Evolutionary conservation across 768 basidiomycete species (phyloP).

Genomic region (Lyophyllum atratum): DNA sequence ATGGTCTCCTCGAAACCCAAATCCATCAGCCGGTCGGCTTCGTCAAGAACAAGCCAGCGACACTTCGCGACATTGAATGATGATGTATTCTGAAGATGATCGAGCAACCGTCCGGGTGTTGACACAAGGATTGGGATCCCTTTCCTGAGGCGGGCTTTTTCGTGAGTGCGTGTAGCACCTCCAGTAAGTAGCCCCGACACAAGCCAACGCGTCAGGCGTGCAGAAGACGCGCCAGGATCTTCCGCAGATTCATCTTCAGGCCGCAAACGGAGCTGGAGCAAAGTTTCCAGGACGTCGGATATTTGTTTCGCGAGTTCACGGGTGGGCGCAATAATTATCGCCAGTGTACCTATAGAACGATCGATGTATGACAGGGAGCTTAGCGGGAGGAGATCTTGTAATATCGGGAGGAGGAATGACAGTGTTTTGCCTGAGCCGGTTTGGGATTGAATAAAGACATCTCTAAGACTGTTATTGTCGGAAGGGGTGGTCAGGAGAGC

Average conservation of each 20-base stretch:
- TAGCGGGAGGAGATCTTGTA: constrained; percentile 91
- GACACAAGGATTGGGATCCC: constrained; percentile 94
- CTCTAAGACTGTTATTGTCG: constrained; percentile 47
- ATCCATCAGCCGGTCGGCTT: constrained; percentile 97
- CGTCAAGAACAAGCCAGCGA: constrained; percentile 95
- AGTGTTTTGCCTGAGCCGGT: constrained; percentile 98
- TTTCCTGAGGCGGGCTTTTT: constrained; percentile 93
- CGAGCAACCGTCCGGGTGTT: constrained; percentile 92
- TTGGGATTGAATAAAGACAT: constrained; percentile 94
- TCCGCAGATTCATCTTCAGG: constrained; percentile 55
- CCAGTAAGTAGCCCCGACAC: constrained; percentile 93
- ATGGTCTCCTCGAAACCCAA: constrained; percentile 97
- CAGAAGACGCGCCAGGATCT: constrained; percentile 40
- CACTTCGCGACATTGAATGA: constrained; percentile 93
- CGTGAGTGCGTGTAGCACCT: constrained; percentile 92
- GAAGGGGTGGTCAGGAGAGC: constrained; percentile 38
- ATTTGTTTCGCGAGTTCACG: constrained; percentile 97
- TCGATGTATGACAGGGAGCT: constrained; percentile 92
- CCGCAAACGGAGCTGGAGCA: constrained; percentile 77
- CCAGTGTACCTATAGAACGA: constrained; percentile 91
- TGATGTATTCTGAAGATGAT: constrained; percentile 94
- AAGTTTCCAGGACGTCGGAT: constrained; percentile 85
- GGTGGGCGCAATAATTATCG: constrained; percentile 93
- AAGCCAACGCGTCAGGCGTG: constrained; percentile 81
- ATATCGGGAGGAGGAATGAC: constrained; percentile 90